Conservation (phyloP, 169 alveolate species). For the Cardiosporidium cionae region DNA sequence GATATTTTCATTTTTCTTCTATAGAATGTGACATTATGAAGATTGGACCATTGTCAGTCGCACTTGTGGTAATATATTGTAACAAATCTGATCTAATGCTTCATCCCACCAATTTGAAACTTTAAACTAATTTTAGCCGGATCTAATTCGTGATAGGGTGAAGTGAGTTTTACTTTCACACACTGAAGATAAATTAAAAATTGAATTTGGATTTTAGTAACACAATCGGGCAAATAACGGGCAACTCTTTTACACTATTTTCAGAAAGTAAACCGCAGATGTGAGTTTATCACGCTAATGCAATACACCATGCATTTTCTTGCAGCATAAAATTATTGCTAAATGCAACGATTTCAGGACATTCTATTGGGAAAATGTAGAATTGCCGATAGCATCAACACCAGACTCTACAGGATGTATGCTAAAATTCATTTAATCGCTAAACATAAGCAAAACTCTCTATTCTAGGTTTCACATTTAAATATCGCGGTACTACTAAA, state of each 20-base stretch:
- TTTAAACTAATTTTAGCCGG: no score
- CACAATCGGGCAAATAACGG: no score
- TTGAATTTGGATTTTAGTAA: no score
- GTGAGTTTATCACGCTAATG: not conserved
- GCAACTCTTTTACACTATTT: not conserved
- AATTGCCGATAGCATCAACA: conserved; percentile 40
- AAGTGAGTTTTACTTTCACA: no score
- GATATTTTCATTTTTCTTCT: not conserved
- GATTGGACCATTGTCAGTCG: conserved; percentile 51
- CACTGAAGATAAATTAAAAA: no score
- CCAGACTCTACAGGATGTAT: conserved; percentile 33
- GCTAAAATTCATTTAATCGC: not conserved
- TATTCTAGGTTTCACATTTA: conserved; percentile 38
- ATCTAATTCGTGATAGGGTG: no score
- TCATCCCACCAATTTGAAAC: not conserved
- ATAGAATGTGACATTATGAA: conserved; percentile 48
- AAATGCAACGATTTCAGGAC: conserved; percentile 41
- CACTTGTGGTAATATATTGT: conserved; percentile 43
- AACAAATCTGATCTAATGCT: no score
- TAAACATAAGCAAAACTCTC: not conserved
- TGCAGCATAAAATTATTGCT: not conserved
- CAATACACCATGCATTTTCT: not conserved
- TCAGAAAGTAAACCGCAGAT: not conserved
- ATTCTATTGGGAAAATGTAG: conserved; percentile 47
- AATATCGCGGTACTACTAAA: conserved; percentile 51